A percentile compares a stretch with the other conserved stretches of the same genome.
These are phyloP conservation scores for Tolypocladium tundrense DNA, from an alignment of 2,329 filamentous ascomycete genomes.

Conservation along the genomic window DNA sequence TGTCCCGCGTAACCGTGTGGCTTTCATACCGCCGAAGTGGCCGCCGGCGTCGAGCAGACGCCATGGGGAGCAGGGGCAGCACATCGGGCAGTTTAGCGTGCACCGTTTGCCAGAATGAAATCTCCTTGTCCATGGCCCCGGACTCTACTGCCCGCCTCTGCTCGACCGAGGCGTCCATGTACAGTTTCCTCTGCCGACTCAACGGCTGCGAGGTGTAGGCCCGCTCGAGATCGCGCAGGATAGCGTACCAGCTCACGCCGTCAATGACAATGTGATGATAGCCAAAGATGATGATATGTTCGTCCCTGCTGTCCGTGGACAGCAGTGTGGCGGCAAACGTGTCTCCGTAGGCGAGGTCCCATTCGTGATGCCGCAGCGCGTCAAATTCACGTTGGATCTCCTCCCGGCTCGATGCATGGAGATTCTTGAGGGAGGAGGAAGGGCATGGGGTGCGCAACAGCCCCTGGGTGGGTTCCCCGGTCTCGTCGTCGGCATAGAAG, in stretches of 20 bases:
- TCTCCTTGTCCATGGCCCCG: neutral
- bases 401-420: slow-evolving; percentile 13
- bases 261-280: slow-evolving; percentile 44
- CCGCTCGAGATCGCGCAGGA: slow-evolving; percentile 32
- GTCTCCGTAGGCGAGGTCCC: slow-evolving; percentile 26
- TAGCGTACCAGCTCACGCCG: slow-evolving; percentile 31
- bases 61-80: neutral
- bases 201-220: slow-evolving; percentile 19
- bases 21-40: neutral
- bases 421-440: slow-evolving; percentile 10
- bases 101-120: neutral
- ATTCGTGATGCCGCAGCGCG: slow-evolving; percentile 18
- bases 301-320: slow-evolving; percentile 18
- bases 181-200: slow-evolving; percentile 9
- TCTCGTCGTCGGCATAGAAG: slow-evolving; percentile 8
- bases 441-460: neutral
- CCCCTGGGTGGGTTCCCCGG: neutral
- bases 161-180: neutral
- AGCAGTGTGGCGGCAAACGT: slow-evolving; percentile 19
- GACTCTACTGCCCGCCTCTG: neutral
- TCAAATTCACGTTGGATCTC: slow-evolving; percentile 16
- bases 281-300: slow-evolving; percentile 31
- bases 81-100: neutral
- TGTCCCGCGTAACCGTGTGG: slow-evolving; percentile 1
- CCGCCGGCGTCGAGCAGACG: neutral